Percentiles rank a stretch among this genome's conserved stretches.
Evolutionary conservation across 345 rosid species (phyloP).

Genomic region (Aegle marmelos): DNA sequence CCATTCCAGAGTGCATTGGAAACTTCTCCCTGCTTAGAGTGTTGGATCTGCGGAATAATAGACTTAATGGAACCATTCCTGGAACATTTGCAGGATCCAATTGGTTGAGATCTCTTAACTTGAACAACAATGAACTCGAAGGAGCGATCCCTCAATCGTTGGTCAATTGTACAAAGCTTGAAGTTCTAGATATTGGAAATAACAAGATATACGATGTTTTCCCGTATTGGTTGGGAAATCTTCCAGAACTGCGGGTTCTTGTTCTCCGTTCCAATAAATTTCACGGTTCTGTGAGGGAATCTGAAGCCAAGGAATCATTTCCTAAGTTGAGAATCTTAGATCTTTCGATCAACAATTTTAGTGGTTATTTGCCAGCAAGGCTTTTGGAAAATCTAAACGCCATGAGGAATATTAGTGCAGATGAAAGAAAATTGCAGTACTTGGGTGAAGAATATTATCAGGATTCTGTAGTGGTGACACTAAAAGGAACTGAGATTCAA

Average conservation of each 20-base stretch:
- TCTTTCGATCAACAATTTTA: conserved; percentile 2
- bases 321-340: conserved; percentile 9
- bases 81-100: background rate
- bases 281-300: background rate
- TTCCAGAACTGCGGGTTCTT: background rate
- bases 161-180: background rate
- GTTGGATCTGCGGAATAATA: conserved; percentile 3
- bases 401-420: background rate
- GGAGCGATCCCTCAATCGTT: background rate
- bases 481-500: conserved; percentile 9
- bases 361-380: background rate
- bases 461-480: background rate
- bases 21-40: background rate
- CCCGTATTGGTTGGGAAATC: background rate
- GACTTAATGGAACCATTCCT: conserved; percentile 3
- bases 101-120: background rate
- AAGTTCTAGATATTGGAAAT: background rate
- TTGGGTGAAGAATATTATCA: background rate
- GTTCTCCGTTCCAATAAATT: background rate
- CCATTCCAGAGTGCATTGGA: background rate
- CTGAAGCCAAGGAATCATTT: background rate
- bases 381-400: background rate
- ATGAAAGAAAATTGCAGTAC: background rate
- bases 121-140: conserved; percentile 5
- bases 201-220: background rate